Evolutionary conservation across 1,284 basidiomycete species (phyloP).

Genomic region (Abortiporus biennis): DNA sequence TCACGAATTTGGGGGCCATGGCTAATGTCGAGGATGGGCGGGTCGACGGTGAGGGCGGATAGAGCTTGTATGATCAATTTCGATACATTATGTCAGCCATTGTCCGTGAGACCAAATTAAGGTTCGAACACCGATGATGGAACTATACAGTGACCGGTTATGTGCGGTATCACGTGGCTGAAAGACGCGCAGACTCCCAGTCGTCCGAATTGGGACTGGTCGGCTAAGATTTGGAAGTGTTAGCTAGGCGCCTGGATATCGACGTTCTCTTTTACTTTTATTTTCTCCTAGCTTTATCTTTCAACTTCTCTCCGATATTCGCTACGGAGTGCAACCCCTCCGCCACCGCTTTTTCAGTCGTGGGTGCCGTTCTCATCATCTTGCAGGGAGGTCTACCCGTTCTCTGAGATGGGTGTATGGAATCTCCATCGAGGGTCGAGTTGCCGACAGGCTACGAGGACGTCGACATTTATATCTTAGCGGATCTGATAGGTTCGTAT

Average conservation of each 20-base stretch:
- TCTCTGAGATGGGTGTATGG: slow-evolving; percentile 72
- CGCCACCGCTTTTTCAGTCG: too few relatives aligned
- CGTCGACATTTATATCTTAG: slow-evolving; percentile 74
- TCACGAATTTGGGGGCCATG: slow-evolving; percentile 79
- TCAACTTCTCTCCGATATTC: too few relatives aligned
- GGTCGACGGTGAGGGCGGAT: slow-evolving; percentile 21
- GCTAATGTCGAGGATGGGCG: slow-evolving; percentile 22
- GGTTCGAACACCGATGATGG: slow-evolving; percentile 42
- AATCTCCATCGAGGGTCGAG: slow-evolving; percentile 67
- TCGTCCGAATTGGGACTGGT: too few relatives aligned
- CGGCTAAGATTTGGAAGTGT: too few relatives aligned
- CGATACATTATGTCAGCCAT: slow-evolving; percentile 13
- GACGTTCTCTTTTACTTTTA: too few relatives aligned
- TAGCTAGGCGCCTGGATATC: too few relatives aligned
- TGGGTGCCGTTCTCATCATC: too few relatives aligned
- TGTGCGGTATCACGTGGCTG: too few relatives aligned
- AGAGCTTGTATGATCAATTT: slow-evolving; percentile 8
- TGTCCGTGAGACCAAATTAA: slow-evolving; percentile 31
- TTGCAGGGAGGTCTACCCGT: too few relatives aligned
- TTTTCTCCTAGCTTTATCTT: too few relatives aligned
- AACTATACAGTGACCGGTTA: slow-evolving; percentile 53
- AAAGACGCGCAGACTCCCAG: too few relatives aligned
- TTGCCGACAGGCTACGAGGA: slow-evolving; percentile 72
- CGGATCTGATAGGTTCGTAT: slow-evolving; percentile 74
- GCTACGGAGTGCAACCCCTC: too few relatives aligned